phyloP scores from a whole-genome alignment of 257 asterid genomes.

The Misopates orontium region DNA sequence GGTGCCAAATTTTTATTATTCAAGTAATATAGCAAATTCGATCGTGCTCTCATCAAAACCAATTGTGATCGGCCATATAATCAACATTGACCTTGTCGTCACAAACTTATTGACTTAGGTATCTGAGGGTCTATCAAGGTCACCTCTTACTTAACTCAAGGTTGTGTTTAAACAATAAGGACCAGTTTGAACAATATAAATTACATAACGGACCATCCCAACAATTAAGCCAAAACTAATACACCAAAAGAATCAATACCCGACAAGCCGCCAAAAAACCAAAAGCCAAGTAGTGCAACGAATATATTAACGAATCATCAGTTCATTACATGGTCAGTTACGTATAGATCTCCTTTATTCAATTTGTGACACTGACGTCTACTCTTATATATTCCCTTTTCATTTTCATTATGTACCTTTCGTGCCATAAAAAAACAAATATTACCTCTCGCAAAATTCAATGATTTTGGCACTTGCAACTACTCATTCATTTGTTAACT shows the following conservation, averaged over 20 bases:
- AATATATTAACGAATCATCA: background rate
- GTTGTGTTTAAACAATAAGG: too few relatives aligned
- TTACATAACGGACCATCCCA: too few relatives aligned
- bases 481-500: background rate
- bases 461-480: conserved; percentile 15
- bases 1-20: too few relatives aligned
- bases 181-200: too few relatives aligned
- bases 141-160: too few relatives aligned
- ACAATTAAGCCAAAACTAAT: background rate
- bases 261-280: conserved; percentile 11
- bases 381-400: conserved; percentile 21
- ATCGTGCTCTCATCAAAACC: too few relatives aligned
- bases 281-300: background rate
- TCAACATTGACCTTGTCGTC: too few relatives aligned
- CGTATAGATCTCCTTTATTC: conserved; percentile 12
- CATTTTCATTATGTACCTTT: conserved; percentile 12
- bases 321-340: conserved; percentile 1
- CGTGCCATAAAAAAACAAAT: background rate
- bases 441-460: conserved; percentile 32
- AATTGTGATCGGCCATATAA: too few relatives aligned
- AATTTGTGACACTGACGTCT: conserved; percentile 8
- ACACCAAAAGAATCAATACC: background rate
- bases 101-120: too few relatives aligned
- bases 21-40: too few relatives aligned
- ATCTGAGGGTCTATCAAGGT: too few relatives aligned